Percentiles rank a stretch among this genome's conserved stretches.
These are phyloP conservation scores for Bassia scoparia DNA, from an alignment of 148 eudicot species.

Conservation along the genomic window DNA sequence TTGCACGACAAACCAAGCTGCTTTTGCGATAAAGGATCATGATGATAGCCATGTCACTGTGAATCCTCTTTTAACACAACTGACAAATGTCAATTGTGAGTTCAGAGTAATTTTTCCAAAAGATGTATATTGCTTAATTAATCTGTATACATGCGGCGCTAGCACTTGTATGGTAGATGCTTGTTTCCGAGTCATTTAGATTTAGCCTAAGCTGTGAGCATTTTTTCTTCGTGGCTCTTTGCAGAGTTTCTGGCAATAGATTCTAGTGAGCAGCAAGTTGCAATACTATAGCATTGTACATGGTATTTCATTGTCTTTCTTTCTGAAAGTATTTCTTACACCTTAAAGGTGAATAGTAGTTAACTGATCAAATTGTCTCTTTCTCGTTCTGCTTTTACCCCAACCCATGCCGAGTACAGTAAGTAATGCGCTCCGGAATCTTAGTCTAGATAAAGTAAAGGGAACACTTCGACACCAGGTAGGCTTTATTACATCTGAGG, in stretches of 20 bases:
- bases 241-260: slow-evolving; percentile 17
- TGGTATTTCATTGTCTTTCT: slow-evolving; percentile 15
- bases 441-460: no score
- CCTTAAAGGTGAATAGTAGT: slow-evolving; percentile 10
- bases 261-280: slow-evolving; percentile 7
- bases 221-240: slow-evolving; percentile 16
- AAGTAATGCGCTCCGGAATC: no score
- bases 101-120: slow-evolving; percentile 18
- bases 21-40: slow-evolving; percentile 9
- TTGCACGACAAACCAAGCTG: slow-evolving; percentile 20
- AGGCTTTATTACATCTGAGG: no score
- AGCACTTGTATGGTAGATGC: slow-evolving; percentile 28
- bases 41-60: slow-evolving; percentile 3
- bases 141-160: slow-evolving; percentile 19
- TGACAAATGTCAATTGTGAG: slow-evolving; percentile 17
- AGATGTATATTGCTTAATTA: slow-evolving; percentile 19
- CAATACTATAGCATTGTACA: slow-evolving; percentile 25
- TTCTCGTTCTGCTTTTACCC: no score
- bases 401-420: no score
- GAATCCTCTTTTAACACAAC: slow-evolving; percentile 8
- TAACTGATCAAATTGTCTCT: no score
- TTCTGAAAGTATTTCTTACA: background rate
- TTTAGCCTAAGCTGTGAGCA: slow-evolving; percentile 16
- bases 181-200: slow-evolving; percentile 15
- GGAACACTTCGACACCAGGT: no score